Conservation (phyloP, 2,329 filamentous ascomycete genomes). For the Tolypocladium pustulatum region DNA sequence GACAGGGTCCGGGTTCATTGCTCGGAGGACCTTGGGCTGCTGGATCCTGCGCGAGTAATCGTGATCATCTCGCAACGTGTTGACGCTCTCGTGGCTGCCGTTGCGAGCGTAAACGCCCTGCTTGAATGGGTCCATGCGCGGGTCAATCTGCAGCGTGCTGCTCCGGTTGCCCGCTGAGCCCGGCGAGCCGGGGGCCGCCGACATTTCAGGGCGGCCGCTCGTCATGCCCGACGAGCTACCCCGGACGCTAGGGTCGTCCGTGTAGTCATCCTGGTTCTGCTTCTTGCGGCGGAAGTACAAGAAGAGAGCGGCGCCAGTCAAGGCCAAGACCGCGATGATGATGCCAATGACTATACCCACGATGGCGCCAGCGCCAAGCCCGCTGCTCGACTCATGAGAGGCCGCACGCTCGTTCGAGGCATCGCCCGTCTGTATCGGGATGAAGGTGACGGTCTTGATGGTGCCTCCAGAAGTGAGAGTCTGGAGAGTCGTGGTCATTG, state of each 20-base stretch:
- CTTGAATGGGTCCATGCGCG: slow-evolving; percentile 51
- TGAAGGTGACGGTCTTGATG: slow-evolving; percentile 44
- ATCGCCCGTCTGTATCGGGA: slow-evolving; percentile 25
- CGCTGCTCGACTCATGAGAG: slow-evolving; percentile 9
- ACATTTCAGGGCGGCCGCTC: slow-evolving; percentile 32
- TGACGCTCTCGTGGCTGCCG: slow-evolving; percentile 52
- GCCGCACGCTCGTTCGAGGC: slow-evolving; percentile 6
- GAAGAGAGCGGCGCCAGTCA: slow-evolving; percentile 26
- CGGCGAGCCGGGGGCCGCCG: slow-evolving; percentile 18
- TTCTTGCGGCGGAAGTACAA: slow-evolving; percentile 35
- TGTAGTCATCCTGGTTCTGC: slow-evolving; percentile 29
- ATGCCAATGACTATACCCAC: slow-evolving; percentile 44
- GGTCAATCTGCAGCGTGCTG: slow-evolving; percentile 48
- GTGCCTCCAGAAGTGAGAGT: slow-evolving; percentile 46
- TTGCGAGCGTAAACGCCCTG: slow-evolving; percentile 46
- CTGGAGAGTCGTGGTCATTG: slow-evolving; percentile 24
- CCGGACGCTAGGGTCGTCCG: slow-evolving; percentile 34
- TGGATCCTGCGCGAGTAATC: slow-evolving; percentile 54
- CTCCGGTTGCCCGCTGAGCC: slow-evolving; percentile 36
- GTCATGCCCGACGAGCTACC: slow-evolving; percentile 41
- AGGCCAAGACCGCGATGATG: slow-evolving; percentile 29
- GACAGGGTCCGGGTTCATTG: slow-evolving; percentile 49
- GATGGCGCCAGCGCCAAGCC: slow-evolving; percentile 34
- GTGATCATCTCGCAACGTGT: slow-evolving; percentile 53
- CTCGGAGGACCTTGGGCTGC: slow-evolving; percentile 46